Evolutionary conservation across 108 stramenopile genomes (phyloP).

Genomic region (Pseudonitzschia delicatissima): DNA sequence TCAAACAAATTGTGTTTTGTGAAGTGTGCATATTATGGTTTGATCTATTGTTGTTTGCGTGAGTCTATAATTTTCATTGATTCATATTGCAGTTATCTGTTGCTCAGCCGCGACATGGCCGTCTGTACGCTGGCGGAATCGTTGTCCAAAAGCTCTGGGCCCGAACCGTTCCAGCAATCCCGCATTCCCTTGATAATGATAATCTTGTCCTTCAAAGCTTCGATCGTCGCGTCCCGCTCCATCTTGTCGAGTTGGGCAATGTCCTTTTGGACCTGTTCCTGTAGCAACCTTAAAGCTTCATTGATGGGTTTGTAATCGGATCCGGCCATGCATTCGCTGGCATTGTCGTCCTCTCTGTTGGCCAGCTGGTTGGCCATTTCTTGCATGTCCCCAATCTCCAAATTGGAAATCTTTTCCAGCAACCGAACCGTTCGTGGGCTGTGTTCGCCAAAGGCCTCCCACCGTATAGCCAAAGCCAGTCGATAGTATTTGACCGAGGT

Average conservation of each 20-base stretch:
- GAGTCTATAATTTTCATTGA: too few species aligned
- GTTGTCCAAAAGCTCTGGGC: constrained; percentile 7
- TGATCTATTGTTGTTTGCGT: too few species aligned
- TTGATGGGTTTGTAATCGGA: constrained; percentile 25
- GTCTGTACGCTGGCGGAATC: constrained; percentile 9
- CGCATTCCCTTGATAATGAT: constrained; percentile 41
- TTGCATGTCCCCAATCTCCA: constrained; percentile 46
- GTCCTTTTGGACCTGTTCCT: constrained; percentile 42
- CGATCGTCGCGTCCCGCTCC: constrained; percentile 34
- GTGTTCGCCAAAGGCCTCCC: constrained; percentile 31
- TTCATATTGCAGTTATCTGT: too few species aligned
- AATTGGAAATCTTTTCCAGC: constrained; percentile 52
- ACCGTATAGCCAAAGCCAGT: constrained; percentile 39
- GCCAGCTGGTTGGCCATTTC: background rate
- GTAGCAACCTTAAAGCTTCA: constrained; percentile 29
- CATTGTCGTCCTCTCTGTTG: constrained; percentile 17
- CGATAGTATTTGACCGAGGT: constrained; percentile 28
- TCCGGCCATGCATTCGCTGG: constrained; percentile 20
- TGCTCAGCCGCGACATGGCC: background rate
- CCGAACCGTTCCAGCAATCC: constrained; percentile 10
- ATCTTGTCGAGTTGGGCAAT: constrained; percentile 37
- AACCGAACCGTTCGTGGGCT: constrained; percentile 46
- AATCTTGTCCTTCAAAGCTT: constrained; percentile 44
- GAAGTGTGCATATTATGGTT: too few species aligned
- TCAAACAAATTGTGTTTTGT: too few species aligned